Conservation (phyloP, 768 basidiomycete species). For the Termitomyces sp. region DNA sequence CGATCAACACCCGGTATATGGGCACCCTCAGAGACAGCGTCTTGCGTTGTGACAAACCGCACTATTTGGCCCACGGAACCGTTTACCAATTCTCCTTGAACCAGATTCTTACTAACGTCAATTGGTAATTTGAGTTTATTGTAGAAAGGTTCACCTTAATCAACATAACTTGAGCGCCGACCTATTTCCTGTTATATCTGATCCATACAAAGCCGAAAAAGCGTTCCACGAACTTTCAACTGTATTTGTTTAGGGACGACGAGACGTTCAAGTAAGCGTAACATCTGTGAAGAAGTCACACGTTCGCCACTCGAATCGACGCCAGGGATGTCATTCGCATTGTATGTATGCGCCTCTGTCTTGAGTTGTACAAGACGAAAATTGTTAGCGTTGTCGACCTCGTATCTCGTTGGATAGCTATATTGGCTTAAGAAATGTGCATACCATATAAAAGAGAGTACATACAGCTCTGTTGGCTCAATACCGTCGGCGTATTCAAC, state of each 20-base stretch:
- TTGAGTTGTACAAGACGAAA: slow-evolving; percentile 40
- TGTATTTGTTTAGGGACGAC: slow-evolving; percentile 42
- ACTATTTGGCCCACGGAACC: slow-evolving; percentile 59
- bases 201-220: background rate
- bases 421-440: background rate
- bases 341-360: slow-evolving; percentile 32
- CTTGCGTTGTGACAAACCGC: slow-evolving; percentile 36
- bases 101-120: slow-evolving; percentile 45
- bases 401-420: slow-evolving; percentile 64
- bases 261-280: slow-evolving; percentile 48
- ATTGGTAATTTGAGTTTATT: background rate
- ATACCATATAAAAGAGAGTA: background rate
- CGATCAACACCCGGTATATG: slow-evolving; percentile 31
- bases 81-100: slow-evolving; percentile 66
- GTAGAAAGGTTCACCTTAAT: slow-evolving; percentile 44
- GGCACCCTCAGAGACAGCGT: slow-evolving; percentile 32
- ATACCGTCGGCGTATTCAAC: slow-evolving; percentile 67
- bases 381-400: slow-evolving; percentile 69
- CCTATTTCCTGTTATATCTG: slow-evolving; percentile 24
- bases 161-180: slow-evolving; percentile 85
- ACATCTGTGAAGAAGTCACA: slow-evolving; percentile 31
- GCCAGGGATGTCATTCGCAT: slow-evolving; percentile 40
- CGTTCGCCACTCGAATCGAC: slow-evolving; percentile 34
- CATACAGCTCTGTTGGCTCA: slow-evolving; percentile 76
- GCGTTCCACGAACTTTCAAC: slow-evolving; percentile 39